Percentiles rank a stretch among this genome's conserved stretches.
These are phyloP conservation scores for Cyphellophora attinorum DNA, from an alignment of 2,329 filamentous ascomycete species.

Conservation along the genomic window DNA sequence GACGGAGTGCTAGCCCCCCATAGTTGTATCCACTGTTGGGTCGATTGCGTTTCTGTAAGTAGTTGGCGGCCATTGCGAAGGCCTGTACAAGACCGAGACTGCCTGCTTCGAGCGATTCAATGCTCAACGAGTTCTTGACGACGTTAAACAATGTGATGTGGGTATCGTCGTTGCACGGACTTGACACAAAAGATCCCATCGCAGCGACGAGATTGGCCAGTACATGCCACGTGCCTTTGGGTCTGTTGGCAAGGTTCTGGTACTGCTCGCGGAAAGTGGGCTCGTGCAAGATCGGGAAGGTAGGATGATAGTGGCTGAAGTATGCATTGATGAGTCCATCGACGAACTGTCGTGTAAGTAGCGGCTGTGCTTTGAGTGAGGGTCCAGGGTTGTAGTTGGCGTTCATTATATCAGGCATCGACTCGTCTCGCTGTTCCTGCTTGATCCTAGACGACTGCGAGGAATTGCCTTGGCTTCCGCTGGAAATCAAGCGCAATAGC, in stretches of 20 bases:
- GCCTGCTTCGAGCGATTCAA: constrained; percentile 36
- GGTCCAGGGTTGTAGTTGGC: constrained; percentile 3
- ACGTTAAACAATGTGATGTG: constrained; percentile 37
- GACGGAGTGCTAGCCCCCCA: constrained; percentile 40
- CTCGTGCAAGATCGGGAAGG: constrained; percentile 45
- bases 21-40: constrained; percentile 45
- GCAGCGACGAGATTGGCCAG: constrained; percentile 11
- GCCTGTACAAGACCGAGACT: constrained; percentile 40
- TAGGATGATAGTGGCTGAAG: constrained; percentile 49
- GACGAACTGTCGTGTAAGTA: constrained; percentile 10
- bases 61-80: constrained; percentile 39
- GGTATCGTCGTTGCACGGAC: constrained; percentile 9
- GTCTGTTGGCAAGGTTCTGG: constrained; percentile 16
- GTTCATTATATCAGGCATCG: neutral
- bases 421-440: constrained; percentile 2
- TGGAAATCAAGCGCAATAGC: constrained; percentile 12
- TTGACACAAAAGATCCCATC: constrained; percentile 12
- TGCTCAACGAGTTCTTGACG: constrained; percentile 28
- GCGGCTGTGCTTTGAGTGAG: constrained; percentile 9
- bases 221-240: constrained; percentile 9
- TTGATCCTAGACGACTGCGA: constrained; percentile 1
- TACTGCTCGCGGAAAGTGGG: constrained; percentile 34
- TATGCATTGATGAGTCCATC: constrained; percentile 30
- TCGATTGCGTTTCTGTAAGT: constrained; percentile 42
- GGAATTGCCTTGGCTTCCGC: constrained; percentile 1